Evolutionary conservation across 2,329 filamentous ascomycete species (phyloP).

Genomic region (Phialophora macrospora): DNA sequence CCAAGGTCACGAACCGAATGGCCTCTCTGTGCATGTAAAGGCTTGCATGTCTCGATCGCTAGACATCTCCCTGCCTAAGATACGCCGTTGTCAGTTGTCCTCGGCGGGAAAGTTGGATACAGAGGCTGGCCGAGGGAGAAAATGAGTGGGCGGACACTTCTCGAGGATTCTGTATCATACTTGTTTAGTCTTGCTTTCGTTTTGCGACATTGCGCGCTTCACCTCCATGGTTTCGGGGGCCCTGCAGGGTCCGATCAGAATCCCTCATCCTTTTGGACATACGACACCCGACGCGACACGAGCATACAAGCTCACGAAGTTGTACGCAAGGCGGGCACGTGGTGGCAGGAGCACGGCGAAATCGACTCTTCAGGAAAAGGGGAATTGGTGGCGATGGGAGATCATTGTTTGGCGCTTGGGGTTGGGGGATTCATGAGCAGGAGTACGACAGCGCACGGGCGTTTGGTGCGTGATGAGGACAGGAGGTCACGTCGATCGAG

Average conservation of each 20-base stretch:
- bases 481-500: conserved; percentile 11
- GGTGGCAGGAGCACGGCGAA: conserved; percentile 9
- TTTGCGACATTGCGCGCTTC: not conserved
- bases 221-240: not conserved
- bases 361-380: conserved; percentile 5
- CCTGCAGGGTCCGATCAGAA: not conserved
- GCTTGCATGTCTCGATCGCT: conserved; percentile 4
- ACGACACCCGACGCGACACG: conserved; percentile 14
- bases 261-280: conserved; percentile 3
- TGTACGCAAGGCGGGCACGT: conserved; percentile 2
- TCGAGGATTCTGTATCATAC: conserved; percentile 24
- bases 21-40: not conserved
- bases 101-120: conserved; percentile 1
- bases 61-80: conserved; percentile 10
- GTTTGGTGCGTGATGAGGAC: not conserved
- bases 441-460: conserved; percentile 8
- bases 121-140: conserved; percentile 1
- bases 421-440: not conserved
- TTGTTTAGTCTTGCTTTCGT: conserved; percentile 6
- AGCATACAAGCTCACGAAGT: conserved; percentile 11
- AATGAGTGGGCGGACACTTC: conserved; percentile 13
- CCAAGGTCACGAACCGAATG: not conserved
- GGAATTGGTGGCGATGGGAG: not conserved
- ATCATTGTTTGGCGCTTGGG: conserved; percentile 8
- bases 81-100: conserved; percentile 2